Evolutionary conservation across 2,329 filamentous ascomycete species (phyloP), one percentile per base, ranked within the genome.

Genomic region (Phoma herbarum): DNA sequence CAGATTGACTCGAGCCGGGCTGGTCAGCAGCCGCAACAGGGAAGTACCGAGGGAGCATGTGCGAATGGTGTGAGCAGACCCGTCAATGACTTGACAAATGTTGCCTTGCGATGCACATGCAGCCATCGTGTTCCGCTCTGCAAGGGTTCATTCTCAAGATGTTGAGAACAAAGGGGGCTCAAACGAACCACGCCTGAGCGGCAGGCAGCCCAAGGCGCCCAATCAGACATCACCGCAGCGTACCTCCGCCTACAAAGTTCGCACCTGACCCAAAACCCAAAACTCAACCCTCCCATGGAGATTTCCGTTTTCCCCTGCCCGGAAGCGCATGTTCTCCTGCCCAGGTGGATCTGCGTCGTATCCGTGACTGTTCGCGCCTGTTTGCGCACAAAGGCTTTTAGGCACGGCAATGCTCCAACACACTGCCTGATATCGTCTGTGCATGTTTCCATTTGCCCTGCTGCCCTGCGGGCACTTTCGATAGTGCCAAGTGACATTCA

Each of bases 21-120:
- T 39, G 14, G 55, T 49, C 5, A 48, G 26, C 44, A 41, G 55
- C 49, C 33, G 41, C 29, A 48, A 29, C 28, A 23, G 20, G 23
- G 20, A 59, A 23, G n/a, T 45, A 22, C 56, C 50, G 56, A 59
- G 50, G 50, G 31, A 45, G 29, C 50, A 59, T 49, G 56, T 59
- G 56, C 45, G 31, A 59, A 22, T 10, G 4, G 50, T 31, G 14
- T 29, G 16, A 20, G 16, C 20, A 31, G n/a, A 16, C 7, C 35
- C 11, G 35, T 25, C n/a, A 29, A 16, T 18, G 25, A 11, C 25
- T 41, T 41, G 25, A n/a, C 7, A 22, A 23, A 8, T 14, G 25
- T 7, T 25, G 18, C 12, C 18, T 22, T 47, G 35, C 16, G 28
- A 29, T 50, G 25, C n/a, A 29, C 10, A 29, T 46, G 44, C 37